Base-by-base conservation (phyloP, 805 yeast genomes). In the Lipomyces kockii region DNA sequence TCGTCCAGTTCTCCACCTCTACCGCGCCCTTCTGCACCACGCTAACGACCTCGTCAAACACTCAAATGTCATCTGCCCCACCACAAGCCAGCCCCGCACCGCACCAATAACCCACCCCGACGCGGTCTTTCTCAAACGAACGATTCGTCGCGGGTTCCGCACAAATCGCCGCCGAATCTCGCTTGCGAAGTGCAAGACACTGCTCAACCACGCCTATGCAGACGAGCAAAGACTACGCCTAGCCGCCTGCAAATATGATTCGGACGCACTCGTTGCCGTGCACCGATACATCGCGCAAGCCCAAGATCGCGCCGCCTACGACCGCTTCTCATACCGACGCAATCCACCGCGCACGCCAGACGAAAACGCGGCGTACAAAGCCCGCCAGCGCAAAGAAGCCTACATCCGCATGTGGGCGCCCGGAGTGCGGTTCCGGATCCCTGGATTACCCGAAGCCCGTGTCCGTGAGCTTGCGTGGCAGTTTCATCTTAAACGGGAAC, bases 1-100 rank as follows among this genome's bases (percentile, higher is more conserved):
- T 7, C 32, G 12, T 6, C 65, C 69, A 12, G 65, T 62, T 9
- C 22, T 62, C 11, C 35, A 58, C 6, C 69, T 65, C 37, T 65
- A 65, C 43, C 62, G 69, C 17, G 63, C 65, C 8, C 60, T 65
- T 7, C 60, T 65, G 12, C 54, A 60, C 35, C 68, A 65, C 52
- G 49, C 49, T 4, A 52, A 52, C 34, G 55, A 12, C 55, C 55
- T 52, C n/a, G 11, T n/a, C 49, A 43, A 43, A 6, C n/a, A 43
- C 49, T 17, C 49, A 0, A 43, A 43, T 12, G 9, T 43, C 49
- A 43, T 52, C 27, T 14, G 51, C 17, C 25, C 22, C 20, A 56
- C 20, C 20, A 32, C 32, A 43, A 34, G 17, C 60, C n/a, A 25
- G 3, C 11, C 32, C 22, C 53, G 3, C 8, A 29, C 17, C 7